phyloP scores from a whole-genome alignment of 2,329 filamentous ascomycete genomes.

The Talaromyces sp. region DNA sequence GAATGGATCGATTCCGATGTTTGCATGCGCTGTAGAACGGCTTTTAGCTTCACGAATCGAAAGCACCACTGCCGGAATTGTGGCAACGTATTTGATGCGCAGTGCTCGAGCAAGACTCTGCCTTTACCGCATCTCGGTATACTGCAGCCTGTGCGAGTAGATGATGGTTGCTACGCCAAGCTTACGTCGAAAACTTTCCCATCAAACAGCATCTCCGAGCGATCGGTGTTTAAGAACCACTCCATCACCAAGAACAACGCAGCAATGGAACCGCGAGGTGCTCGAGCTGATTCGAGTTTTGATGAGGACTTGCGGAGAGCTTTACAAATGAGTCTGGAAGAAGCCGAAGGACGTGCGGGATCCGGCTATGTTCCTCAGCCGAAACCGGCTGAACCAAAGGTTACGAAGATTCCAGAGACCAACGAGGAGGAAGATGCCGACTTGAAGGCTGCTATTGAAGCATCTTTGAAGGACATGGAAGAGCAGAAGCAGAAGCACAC shows the following conservation, averaged over 20 bases:
- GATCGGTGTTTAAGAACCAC: slow-evolving; percentile 44
- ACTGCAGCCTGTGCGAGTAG: slow-evolving; percentile 82
- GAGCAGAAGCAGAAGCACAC: slow-evolving; percentile 93
- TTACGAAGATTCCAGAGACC: slow-evolving; percentile 26
- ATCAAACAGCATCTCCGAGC: slow-evolving; percentile 41
- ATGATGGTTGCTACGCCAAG: slow-evolving; percentile 92
- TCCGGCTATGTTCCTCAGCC: slow-evolving; percentile 67
- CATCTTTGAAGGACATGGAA: slow-evolving; percentile 94
- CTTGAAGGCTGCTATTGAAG: slow-evolving; percentile 89
- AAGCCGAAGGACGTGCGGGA: slow-evolving; percentile 71
- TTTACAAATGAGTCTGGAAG: slow-evolving; percentile 94
- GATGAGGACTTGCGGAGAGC: slow-evolving; percentile 94
- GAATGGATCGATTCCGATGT: slow-evolving; percentile 98
- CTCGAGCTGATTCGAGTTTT: slow-evolving; percentile 83
- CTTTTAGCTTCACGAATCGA: slow-evolving; percentile 96
- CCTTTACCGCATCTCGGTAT: slow-evolving; percentile 92
- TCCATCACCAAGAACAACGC: slow-evolving; percentile 63
- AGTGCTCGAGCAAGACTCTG: slow-evolving; percentile 85
- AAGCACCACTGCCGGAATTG: slow-evolving; percentile 99
- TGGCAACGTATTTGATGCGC: slow-evolving; percentile 93
- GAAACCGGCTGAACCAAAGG: slow-evolving; percentile 35
- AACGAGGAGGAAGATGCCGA: slow-evolving; percentile 89
- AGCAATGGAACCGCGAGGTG: slow-evolving; percentile 85
- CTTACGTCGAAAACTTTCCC: slow-evolving; percentile 67
- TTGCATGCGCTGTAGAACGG: slow-evolving; percentile 93